These are phyloP conservation scores for Tricholoma furcatifolium DNA, from an alignment of 768 basidiomycete species.

Conservation along the genomic window DNA sequence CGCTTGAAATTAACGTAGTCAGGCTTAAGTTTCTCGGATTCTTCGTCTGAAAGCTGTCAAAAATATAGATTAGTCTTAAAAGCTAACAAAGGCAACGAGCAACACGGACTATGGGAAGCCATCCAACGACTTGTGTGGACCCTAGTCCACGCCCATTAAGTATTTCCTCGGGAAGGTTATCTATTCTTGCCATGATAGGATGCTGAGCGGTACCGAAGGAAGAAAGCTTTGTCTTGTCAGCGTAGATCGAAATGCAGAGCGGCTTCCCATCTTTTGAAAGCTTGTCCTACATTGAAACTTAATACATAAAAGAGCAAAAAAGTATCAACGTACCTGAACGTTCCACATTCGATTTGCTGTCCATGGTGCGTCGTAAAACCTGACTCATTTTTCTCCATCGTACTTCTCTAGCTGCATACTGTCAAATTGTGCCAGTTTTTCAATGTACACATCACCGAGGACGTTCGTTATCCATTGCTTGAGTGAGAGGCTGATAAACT, in stretches of 20 bases:
- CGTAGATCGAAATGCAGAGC: conserved; percentile 33
- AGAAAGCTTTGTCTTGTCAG: conserved; percentile 37
- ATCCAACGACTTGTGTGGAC: too few relatives aligned
- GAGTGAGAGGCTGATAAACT: not conserved
- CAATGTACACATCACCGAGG: not conserved
- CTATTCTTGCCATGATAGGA: conserved; percentile 31
- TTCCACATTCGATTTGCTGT: conserved; percentile 5
- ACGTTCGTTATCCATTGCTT: not conserved
- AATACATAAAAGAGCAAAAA: too few relatives aligned
- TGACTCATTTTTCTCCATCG: conserved; percentile 4
- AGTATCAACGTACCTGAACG: conserved; percentile 10
- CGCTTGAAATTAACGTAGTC: too few relatives aligned
- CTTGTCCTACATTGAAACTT: too few relatives aligned
- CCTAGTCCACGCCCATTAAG: too few relatives aligned
- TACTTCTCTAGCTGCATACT: not conserved
- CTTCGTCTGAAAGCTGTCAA: too few relatives aligned
- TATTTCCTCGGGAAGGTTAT: too few relatives aligned
- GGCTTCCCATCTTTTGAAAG: conserved; percentile 2
- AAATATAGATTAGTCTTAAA: too few relatives aligned
- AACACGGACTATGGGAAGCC: too few relatives aligned
- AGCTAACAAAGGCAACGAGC: too few relatives aligned
- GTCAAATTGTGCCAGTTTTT: not conserved
- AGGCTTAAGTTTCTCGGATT: too few relatives aligned
- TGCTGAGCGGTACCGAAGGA: conserved; percentile 34
- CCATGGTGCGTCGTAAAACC: not conserved